These are phyloP conservation scores for Scutellaria baicalensis DNA, from an alignment of 257 asterid species.

Conservation along the genomic window DNA sequence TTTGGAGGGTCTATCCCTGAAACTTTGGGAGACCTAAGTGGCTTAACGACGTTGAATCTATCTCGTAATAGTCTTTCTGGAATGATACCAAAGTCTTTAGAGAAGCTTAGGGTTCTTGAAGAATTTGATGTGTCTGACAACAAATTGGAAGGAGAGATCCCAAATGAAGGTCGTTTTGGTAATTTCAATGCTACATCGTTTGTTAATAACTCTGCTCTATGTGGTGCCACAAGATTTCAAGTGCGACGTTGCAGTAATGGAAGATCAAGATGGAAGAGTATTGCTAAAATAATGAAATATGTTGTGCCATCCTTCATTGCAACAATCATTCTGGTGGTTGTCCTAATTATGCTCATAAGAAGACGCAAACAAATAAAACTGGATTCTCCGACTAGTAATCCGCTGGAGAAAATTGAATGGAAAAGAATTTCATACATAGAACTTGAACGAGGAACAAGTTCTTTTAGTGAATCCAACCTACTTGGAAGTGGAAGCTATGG, in stretches of 20 bases:
- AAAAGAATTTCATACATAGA: not conserved
- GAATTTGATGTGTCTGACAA: not conserved
- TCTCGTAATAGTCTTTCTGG: not conserved
- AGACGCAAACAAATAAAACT: not conserved
- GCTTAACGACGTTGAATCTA: not conserved
- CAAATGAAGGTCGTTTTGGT: not conserved
- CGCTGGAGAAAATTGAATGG: not conserved
- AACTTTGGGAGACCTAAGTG: not conserved
- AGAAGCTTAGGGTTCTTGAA: not conserved
- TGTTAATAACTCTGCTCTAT: not conserved
- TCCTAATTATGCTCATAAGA: not conserved
- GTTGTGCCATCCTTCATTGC: not conserved
- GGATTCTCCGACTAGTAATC: not conserved
- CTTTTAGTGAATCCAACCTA: not conserved
- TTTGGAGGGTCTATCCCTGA: not conserved
- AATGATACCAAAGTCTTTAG: not conserved
- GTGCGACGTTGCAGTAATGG: not conserved
- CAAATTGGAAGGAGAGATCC: slow-evolving; percentile 7
- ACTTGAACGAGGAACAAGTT: not conserved
- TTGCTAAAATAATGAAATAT: not conserved
- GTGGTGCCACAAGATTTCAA: not conserved
- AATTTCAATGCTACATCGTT: not conserved
- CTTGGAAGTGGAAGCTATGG: slow-evolving; percentile 5
- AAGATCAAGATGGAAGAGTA: not conserved
- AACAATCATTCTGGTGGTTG: not conserved